These are phyloP conservation scores for Chernovozyma sophiae-reginae DNA, from an alignment of 1,139 yeast species.

Conservation along the genomic window DNA sequence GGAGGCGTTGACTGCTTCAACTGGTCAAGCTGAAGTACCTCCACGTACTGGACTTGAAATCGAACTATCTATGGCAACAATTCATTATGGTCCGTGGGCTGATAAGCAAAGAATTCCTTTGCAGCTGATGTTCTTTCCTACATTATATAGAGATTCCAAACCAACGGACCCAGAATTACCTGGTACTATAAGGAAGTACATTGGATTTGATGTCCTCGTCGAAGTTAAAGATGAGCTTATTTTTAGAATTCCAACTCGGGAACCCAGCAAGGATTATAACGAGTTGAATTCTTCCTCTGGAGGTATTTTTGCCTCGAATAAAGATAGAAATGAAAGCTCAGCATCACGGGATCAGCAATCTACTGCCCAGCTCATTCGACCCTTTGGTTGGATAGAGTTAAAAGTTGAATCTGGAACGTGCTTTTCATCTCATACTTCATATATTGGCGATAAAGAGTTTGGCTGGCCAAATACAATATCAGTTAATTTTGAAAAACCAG, in stretches of 20 bases:
- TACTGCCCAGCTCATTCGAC: constrained; percentile 25
- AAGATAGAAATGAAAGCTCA: not conserved
- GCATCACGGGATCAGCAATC: constrained; percentile 7
- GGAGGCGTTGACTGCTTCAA: constrained; percentile 6
- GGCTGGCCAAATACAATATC: constrained; percentile 60
- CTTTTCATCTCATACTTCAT: constrained; percentile 44
- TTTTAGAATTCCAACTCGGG: constrained; percentile 80
- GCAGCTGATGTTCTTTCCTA: constrained; percentile 67
- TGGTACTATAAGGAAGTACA: constrained; percentile 52
- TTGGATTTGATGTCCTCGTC: constrained; percentile 52
- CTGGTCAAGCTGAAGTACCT: constrained; percentile 13
- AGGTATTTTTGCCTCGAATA: not conserved
- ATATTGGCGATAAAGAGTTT: constrained; percentile 42
- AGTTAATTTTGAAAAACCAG: constrained; percentile 53
- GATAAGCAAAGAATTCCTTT: constrained; percentile 73
- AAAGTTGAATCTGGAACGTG: constrained; percentile 55
- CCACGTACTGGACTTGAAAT: constrained; percentile 71
- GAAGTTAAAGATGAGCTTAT: constrained; percentile 61
- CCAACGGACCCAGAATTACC: constrained; percentile 40
- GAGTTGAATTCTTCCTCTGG: constrained; percentile 12
- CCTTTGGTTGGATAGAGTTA: constrained; percentile 91
- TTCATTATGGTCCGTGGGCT: constrained; percentile 95
- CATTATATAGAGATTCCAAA: constrained; percentile 53
- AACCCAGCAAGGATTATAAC: constrained; percentile 64
- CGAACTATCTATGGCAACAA: constrained; percentile 55